Evolutionary conservation across 345 rosid genomes (phyloP), one percentile per base, ranked within the genome.

Genomic region (Citrus maxima): DNA sequence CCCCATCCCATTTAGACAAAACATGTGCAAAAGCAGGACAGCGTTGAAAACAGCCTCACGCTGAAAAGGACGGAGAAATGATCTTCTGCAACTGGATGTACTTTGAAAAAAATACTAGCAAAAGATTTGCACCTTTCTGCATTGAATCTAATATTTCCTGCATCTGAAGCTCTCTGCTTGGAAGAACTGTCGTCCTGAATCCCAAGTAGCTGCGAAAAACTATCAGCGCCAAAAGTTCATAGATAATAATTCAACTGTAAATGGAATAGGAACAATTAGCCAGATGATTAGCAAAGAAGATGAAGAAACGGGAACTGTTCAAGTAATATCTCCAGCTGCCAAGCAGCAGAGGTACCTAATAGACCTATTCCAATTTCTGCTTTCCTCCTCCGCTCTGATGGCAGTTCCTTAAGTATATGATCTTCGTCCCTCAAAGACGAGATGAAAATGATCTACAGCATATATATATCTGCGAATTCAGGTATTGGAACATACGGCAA

Each of bases 361-460:
- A 27, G 18, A 74, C 37, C 9, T 56, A 74, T 38, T 74, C 69
- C 21, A 63, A 38, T n/a, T 35, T 74, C 25, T 63, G 37, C 67
- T 63, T 63, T 63, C 56, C 46, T 72, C 83, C 82, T 85, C 56
- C 68, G 77, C 76, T 67, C 30, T 0, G 87, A 79, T 51, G 93
- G 93, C 67, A 88, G 63, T 63, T 86, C 86, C 75, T 81, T 86
- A 59, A 86, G 60, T 80, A 88, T 82, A 65, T 80, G 83, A 46
- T 84, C 87, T 77, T 89, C 87, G 64, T 88, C 86, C 54, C 87
- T 79, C 83, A 88, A 77, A 7, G 89, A 89, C 5, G 58, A 58
- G 42, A 89, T 85, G 51, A 74, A 86, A 88, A 79, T 89, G 82
- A 70, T 86, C 88, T 21, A 88, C 89, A 78, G 85, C 88, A n/a